Evolutionary conservation across 169 alveolate genomes (phyloP), one percentile per base, ranked within the genome.

Genomic region (Eimeria tenella): DNA sequence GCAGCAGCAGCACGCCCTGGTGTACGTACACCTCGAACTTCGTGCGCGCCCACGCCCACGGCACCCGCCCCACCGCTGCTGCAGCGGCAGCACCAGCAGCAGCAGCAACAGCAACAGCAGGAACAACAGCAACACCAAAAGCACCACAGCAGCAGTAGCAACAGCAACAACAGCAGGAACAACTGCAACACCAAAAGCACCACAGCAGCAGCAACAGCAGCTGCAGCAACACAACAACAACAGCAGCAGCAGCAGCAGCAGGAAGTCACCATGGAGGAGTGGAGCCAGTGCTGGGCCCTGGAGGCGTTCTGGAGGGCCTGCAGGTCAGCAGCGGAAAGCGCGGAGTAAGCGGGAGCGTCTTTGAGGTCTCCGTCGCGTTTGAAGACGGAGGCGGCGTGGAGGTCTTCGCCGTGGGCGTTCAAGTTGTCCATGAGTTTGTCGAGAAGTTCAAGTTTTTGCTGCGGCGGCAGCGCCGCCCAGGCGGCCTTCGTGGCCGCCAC

Each of bases 401-500:
- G 68, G 13, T 74, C 83, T 10, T 60, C 88, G 58, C 81, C 55
- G 81, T 63, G 23, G 11, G 63, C 94, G 15, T 73, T 13, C 81
- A 90, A 49, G 13, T 70, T 58, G 25, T 74, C 94, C 88, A 90
- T 56, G n/a, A 90, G 75, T 13, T 10, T 1, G 55, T 90, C 94
- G 10, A 90, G 70, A 6, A 90, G 13, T 4, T 82, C 81, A 13
- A 90, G 89, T 21, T 90, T 90, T 70, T 25, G 17, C 15, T 17
- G 7, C 21, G 94, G 71, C 5, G 89, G 21, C 15, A 90, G 81
- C 31, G 68, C 8, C 0, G 88, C 94, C 94, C 94, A 90, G n/a
- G 42, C 89, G 42, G 19, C 82, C 82, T 90, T 90, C 58, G 74
- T 62, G 23, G 87, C 94, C 13, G 94, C 94, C 17, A 90, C 94